A percentile compares a stretch with the other conserved stretches of the same genome.
Evolutionary conservation across 2,329 filamentous ascomycete genomes (phyloP).

Genomic region (Incumbomyces delicatus): DNA sequence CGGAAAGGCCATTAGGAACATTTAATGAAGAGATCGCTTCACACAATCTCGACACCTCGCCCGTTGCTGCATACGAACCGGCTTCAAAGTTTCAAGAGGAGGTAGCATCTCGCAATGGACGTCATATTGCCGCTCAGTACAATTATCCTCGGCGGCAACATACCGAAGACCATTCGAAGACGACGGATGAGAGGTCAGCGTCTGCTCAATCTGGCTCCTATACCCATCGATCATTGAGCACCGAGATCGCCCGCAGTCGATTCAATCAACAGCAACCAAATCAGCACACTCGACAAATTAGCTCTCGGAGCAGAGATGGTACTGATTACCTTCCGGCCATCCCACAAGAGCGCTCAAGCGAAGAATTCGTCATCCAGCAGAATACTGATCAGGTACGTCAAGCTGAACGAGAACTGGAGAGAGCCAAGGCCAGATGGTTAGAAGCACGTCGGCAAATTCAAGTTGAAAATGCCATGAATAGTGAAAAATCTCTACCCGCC

Average conservation of each 20-base stretch:
- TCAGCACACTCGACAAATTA: not conserved
- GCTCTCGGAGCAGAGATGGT: not conserved
- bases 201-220: constrained; percentile 4
- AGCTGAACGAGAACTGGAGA: not conserved
- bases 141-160: not conserved
- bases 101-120: constrained; percentile 18
- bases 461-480: not conserved
- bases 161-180: not conserved
- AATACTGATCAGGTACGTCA: not conserved
- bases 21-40: constrained; percentile 20
- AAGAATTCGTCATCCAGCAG: not conserved
- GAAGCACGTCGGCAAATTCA: not conserved
- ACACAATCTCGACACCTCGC: constrained; percentile 13
- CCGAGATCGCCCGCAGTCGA: not conserved
- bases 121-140: constrained; percentile 4
- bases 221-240: not conserved
- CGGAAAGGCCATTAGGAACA: not conserved
- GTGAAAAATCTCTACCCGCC: not conserved
- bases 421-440: not conserved
- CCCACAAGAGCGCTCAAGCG: not conserved
- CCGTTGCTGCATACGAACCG: constrained; percentile 11
- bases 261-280: not conserved
- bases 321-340: not conserved
- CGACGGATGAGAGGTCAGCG: not conserved
- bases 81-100: constrained; percentile 19